Conservation (phyloP, 2,329 filamentous ascomycete species). For the Colletotrichum sp. region DNA sequence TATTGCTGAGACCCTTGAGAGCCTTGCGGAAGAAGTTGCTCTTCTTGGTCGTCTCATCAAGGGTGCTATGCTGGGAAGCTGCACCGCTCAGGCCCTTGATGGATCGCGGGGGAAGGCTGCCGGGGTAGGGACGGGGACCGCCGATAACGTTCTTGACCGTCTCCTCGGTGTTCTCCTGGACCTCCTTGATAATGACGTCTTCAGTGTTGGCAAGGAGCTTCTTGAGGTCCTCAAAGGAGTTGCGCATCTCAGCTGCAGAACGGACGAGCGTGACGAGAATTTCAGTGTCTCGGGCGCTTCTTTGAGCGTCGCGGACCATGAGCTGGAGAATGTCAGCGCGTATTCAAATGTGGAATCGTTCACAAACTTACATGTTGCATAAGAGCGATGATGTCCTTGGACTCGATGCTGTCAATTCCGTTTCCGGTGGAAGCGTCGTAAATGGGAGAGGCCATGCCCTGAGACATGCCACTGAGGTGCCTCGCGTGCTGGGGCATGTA, state of each 20-base stretch:
- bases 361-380: constrained; percentile 84
- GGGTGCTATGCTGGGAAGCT: constrained; percentile 57
- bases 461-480: constrained; percentile 86
- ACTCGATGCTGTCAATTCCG: constrained; percentile 90
- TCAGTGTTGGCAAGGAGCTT: constrained; percentile 90
- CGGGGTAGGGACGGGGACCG: constrained; percentile 84
- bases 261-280: constrained; percentile 94
- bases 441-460: constrained; percentile 87
- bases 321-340: constrained; percentile 56
- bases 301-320: constrained; percentile 94
- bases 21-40: constrained; percentile 94
- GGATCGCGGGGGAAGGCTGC: constrained; percentile 66
- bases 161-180: constrained; percentile 87
- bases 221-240: constrained; percentile 95
- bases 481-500: constrained; percentile 64
- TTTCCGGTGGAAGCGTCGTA: constrained; percentile 89
- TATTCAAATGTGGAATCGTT: neutral
- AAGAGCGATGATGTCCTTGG: constrained; percentile 92
- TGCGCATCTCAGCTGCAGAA: constrained; percentile 95
- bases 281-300: constrained; percentile 94
- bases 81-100: constrained; percentile 48
- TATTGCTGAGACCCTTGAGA: constrained; percentile 87
- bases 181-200: constrained; percentile 83
- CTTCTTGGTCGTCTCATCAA: constrained; percentile 75
- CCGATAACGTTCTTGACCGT: constrained; percentile 83